Percentiles rank a stretch among this genome's conserved stretches.
phyloP scores from a whole-genome alignment of 805 yeast species.

The Yarrowia alimentaria region DNA sequence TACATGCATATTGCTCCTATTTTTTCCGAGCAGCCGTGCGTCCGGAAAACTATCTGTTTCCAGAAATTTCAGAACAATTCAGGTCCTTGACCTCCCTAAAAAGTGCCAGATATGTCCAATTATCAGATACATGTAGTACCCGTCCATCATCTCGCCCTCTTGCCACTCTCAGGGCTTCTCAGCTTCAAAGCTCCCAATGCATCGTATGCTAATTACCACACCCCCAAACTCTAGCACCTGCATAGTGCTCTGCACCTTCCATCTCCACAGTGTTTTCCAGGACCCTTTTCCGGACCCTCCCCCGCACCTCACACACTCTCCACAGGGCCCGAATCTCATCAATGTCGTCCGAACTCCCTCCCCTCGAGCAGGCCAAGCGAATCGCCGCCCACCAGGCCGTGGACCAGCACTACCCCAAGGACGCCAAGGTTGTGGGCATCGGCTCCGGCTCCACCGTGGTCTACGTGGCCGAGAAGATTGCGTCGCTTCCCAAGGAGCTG shows the following conservation, averaged over 20 bases:
- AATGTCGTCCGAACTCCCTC: constrained; percentile 17
- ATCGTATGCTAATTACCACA: too few relatives aligned
- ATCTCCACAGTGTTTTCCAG: constrained; percentile 3
- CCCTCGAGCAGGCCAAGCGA: constrained; percentile 80
- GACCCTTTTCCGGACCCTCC: neutral
- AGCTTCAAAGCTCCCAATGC: too few relatives aligned
- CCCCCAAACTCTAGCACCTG: too few relatives aligned
- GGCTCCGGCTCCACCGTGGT: constrained; percentile 98
- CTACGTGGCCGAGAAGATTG: constrained; percentile 93
- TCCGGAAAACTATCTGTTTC: too few relatives aligned
- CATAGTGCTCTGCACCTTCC: too few relatives aligned
- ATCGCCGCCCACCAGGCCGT: constrained; percentile 90
- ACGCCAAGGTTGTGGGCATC: constrained; percentile 78
- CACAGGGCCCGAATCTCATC: neutral
- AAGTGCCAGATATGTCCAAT: too few relatives aligned
- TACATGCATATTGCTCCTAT: constrained; percentile 10
- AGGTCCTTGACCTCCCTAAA: too few relatives aligned
- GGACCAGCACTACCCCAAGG: constrained; percentile 71
- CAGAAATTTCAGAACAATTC: neutral
- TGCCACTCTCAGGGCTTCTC: too few relatives aligned
- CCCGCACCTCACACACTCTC: neutral
- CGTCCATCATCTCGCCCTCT: too few relatives aligned
- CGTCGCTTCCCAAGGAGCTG: constrained; percentile 51
- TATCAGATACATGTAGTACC: too few relatives aligned
- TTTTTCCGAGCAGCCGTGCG: too few relatives aligned